phyloP scores from a whole-genome alignment of 2,329 filamentous ascomycete species.

The Whalleya microplaca region DNA sequence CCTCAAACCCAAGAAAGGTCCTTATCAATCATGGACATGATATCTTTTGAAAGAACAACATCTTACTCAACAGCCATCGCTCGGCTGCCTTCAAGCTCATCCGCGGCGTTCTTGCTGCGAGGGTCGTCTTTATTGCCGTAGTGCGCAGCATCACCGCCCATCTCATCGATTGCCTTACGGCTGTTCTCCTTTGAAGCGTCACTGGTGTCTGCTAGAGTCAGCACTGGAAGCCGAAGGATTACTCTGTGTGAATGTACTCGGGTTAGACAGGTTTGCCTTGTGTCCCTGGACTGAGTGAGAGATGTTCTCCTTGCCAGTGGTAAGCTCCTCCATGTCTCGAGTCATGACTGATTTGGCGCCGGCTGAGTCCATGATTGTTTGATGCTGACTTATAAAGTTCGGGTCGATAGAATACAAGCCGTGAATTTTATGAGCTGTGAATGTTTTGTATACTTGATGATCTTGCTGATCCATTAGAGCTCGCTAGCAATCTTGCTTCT shows the following conservation, averaged over 20 bases:
- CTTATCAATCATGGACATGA: no score
- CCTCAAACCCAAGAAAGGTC: no score
- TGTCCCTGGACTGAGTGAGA: constrained; percentile 39
- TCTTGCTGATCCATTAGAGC: neutral
- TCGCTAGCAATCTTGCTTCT: neutral
- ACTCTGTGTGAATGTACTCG: constrained; percentile 39
- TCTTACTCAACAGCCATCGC: constrained; percentile 23
- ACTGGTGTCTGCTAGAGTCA: constrained; percentile 43
- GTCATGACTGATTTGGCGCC: constrained; percentile 15
- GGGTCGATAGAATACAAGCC: neutral
- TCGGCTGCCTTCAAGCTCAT: constrained; percentile 44
- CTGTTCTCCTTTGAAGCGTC: constrained; percentile 50
- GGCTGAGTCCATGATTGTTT: constrained; percentile 10
- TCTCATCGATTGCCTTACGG: constrained; percentile 42
- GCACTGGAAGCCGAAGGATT: neutral
- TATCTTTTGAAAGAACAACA: no score
- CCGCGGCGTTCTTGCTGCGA: constrained; percentile 45
- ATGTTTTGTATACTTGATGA: neutral
- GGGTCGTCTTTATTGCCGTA: constrained; percentile 47
- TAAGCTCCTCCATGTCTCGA: constrained; percentile 16
- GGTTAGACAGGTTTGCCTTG: constrained; percentile 52
- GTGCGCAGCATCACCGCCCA: constrained; percentile 48
- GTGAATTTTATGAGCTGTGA: neutral
- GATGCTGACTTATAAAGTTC: neutral
- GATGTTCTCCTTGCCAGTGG: constrained; percentile 11